These are phyloP conservation scores for Pleurotus cornucopiae DNA, from an alignment of 768 basidiomycete genomes.

Conservation along the genomic window DNA sequence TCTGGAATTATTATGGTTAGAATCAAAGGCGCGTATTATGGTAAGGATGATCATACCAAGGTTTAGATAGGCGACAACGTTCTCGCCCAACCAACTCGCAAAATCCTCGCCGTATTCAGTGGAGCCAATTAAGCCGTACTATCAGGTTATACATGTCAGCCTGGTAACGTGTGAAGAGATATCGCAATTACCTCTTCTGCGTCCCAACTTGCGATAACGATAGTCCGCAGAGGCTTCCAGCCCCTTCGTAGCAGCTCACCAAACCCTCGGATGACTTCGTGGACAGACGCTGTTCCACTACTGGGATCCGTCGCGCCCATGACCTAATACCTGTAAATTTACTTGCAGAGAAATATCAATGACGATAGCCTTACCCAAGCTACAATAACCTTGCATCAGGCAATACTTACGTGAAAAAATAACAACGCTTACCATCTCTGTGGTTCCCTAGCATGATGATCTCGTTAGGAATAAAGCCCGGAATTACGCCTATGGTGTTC, in stretches of 20 bases:
- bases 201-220: conserved; percentile 79
- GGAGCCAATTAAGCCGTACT: conserved; percentile 57
- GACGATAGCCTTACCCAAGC: conserved; percentile 2
- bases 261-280: conserved; percentile 54
- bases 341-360: conserved; percentile 17
- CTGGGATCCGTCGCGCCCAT: conserved; percentile 55
- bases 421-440: neutral
- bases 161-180: no score
- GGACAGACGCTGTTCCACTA: conserved; percentile 52
- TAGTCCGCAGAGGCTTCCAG: conserved; percentile 71
- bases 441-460: conserved; percentile 4
- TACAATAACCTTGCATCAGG: neutral
- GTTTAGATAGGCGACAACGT: conserved; percentile 66
- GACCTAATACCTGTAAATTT: conserved; percentile 24
- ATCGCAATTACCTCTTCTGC: conserved; percentile 38
- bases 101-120: conserved; percentile 78
- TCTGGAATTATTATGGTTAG: conserved; percentile 11
- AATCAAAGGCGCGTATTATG: neutral
- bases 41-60: conserved; percentile 28
- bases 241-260: conserved; percentile 46
- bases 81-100: conserved; percentile 50
- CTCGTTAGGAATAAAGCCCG: conserved; percentile 1
- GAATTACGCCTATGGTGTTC: conserved; percentile 7
- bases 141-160: conserved; percentile 11
- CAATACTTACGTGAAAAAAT: neutral